phyloP scores from a whole-genome alignment of 192 early-diverging fungal genomes.

The Umbelopsis isabellina region DNA sequence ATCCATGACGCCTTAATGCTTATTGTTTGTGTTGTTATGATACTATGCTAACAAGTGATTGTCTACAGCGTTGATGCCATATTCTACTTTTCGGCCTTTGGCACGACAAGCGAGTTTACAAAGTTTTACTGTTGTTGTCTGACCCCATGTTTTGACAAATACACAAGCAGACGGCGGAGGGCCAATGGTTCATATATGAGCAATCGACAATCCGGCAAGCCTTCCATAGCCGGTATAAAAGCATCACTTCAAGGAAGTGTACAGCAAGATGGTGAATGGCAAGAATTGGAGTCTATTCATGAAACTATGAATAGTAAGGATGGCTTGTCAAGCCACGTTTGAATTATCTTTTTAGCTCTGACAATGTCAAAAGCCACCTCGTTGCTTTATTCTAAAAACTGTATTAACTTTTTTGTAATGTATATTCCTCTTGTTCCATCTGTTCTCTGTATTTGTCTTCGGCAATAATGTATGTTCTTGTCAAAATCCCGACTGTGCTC shows the following conservation, averaged over 20 bases:
- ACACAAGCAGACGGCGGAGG: neutral
- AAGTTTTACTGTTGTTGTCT: neutral
- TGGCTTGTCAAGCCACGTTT: neutral
- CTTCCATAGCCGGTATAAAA: neutral
- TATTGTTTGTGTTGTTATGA: too few species aligned
- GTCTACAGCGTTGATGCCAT: neutral
- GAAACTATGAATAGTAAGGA: neutral
- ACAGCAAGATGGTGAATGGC: conserved; percentile 3
- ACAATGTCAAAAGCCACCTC: too few species aligned
- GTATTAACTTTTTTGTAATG: too few species aligned
- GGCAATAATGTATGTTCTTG: too few species aligned
- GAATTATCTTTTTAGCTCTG: neutral
- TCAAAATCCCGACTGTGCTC: too few species aligned
- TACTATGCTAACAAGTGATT: too few species aligned
- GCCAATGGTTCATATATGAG: neutral
- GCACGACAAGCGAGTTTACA: neutral
- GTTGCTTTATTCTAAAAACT: too few species aligned
- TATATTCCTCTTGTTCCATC: too few species aligned
- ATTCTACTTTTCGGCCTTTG: neutral
- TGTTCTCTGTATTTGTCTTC: too few species aligned
- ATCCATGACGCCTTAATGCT: neutral
- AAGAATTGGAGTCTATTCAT: neutral
- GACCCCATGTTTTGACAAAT: neutral
- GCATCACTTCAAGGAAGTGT: neutral
- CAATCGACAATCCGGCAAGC: neutral